These are phyloP conservation scores for Balamuthia mandrillaris DNA, from an alignment of 208 protist species.

Conservation along the genomic window DNA sequence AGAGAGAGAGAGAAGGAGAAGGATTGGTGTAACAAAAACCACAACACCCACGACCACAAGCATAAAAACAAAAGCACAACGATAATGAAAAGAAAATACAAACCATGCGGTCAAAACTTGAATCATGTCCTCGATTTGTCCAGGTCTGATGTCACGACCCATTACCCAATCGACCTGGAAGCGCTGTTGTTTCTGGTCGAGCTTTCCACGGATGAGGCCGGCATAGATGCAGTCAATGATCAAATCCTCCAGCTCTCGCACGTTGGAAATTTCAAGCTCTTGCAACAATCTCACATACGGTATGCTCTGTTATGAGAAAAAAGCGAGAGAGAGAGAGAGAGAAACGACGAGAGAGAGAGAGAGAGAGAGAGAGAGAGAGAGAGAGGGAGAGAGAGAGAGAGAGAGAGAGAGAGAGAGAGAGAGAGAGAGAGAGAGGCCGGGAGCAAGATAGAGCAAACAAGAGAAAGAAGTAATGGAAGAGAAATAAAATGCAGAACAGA, in stretches of 20 bases:
- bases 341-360: too few species aligned
- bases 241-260: conserved; percentile 37
- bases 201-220: conserved; percentile 33
- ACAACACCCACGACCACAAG: too few species aligned
- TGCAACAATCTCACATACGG: neutral
- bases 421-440: neutral
- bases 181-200: conserved; percentile 28
- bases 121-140: conserved; percentile 25
- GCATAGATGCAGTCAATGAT: conserved; percentile 45
- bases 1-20: neutral
- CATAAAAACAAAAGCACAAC: neutral
- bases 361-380: too few species aligned
- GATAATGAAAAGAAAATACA: neutral
- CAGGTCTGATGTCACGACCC: conserved; percentile 28
- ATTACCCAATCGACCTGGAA: conserved; percentile 27
- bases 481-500: too few species aligned
- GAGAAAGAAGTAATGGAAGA: neutral
- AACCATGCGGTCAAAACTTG: neutral
- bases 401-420: neutral
- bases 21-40: too few species aligned
- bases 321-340: neutral
- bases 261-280: conserved; percentile 19
- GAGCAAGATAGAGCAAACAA: neutral
- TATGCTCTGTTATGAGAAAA: neutral
- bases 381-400: neutral